These are phyloP conservation scores for Dillenia suffruticosa DNA, from an alignment of 164 flowering plant species.

Conservation along the genomic window DNA sequence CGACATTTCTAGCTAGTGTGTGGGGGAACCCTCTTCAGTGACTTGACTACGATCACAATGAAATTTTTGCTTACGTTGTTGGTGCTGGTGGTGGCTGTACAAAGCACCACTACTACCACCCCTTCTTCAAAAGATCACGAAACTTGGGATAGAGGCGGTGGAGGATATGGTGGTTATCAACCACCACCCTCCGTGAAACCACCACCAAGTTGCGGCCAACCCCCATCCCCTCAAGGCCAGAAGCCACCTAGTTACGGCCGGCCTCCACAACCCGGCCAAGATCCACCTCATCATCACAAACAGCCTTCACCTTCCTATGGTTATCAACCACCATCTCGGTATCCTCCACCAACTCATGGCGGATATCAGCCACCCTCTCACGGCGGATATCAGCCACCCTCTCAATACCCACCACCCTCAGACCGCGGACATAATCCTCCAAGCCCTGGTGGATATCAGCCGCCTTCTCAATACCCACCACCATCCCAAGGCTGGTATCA, in stretches of 20 bases:
- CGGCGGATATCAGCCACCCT: neutral
- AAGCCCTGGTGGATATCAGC: neutral
- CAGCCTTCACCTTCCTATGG: slow-evolving; percentile 4
- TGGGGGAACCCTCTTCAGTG: neutral
- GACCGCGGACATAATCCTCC: neutral
- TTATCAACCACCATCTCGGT: neutral
- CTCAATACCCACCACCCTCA: neutral
- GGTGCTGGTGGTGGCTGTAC: slow-evolving; percentile 7
- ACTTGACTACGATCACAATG: too few relatives aligned
- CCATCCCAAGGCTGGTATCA: neutral
- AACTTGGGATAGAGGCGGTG: neutral
- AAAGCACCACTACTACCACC: neutral
- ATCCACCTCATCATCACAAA: slow-evolving; percentile 2
- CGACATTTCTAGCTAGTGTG: too few relatives aligned
- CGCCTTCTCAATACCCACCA: neutral
- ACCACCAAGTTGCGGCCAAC: neutral
- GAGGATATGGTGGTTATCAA: neutral
- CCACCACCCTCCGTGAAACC: neutral
- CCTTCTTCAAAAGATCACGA: neutral
- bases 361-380: neutral
- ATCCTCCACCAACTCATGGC: neutral
- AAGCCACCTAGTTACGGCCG: neutral
- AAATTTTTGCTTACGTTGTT: slow-evolving; percentile 1
- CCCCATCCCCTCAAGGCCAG: neutral
- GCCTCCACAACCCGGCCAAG: neutral